Conservation (phyloP, 352 stramenopile genomes). For the Pilasporangium apinafurcum region DNA sequence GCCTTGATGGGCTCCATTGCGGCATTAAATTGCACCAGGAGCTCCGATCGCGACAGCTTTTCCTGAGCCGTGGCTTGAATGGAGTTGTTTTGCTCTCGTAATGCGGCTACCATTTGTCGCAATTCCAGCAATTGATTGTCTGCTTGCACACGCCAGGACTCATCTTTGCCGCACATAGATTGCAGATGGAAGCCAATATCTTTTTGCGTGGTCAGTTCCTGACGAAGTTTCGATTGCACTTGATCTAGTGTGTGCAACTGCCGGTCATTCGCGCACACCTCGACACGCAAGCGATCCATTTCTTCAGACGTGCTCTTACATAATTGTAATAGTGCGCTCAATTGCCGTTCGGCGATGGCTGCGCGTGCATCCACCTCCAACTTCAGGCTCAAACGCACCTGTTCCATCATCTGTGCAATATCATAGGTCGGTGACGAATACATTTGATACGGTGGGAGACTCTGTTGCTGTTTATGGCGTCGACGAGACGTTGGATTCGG, state of each 20-base stretch:
- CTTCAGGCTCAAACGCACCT: constrained; percentile 75
- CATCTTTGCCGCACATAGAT: constrained; percentile 80
- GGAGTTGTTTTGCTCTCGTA: constrained; percentile 64
- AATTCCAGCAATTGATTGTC: constrained; percentile 79
- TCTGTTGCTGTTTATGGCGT: too few relatives aligned
- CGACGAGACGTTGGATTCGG: not conserved
- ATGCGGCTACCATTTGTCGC: constrained; percentile 57
- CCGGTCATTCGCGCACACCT: constrained; percentile 63
- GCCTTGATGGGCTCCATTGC: constrained; percentile 77
- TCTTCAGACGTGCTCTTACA: constrained; percentile 74
- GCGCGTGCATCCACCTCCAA: constrained; percentile 74
- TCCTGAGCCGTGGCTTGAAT: constrained; percentile 60
- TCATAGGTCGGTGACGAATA: constrained; percentile 72
- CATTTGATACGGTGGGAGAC: constrained; percentile 42
- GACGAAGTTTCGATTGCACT: constrained; percentile 63
- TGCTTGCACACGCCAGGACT: constrained; percentile 79
- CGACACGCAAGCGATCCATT: constrained; percentile 55
- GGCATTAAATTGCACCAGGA: constrained; percentile 78
- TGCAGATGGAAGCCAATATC: constrained; percentile 78
- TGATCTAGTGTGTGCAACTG: constrained; percentile 76
- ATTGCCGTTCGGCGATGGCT: constrained; percentile 66
- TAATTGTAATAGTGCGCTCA: constrained; percentile 67
- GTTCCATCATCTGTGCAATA: constrained; percentile 81
- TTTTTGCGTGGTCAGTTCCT: constrained; percentile 78
- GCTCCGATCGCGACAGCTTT: constrained; percentile 63